Percentiles rank a stretch among this genome's conserved stretches.
Conservation (phyloP, 2,329 filamentous ascomycete genomes). For the Byssochlamys sp. region DNA sequence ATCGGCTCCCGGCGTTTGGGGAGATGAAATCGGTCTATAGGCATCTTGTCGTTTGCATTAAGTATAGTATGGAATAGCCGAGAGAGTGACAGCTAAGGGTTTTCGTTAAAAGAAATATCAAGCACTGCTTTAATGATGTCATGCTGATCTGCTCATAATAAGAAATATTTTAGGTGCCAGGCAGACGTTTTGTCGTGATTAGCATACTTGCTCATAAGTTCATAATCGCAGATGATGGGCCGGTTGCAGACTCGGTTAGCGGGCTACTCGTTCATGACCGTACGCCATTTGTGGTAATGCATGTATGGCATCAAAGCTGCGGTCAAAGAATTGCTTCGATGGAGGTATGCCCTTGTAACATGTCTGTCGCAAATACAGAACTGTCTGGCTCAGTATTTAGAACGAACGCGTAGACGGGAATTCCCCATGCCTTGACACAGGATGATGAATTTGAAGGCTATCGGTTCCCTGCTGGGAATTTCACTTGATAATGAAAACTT, state of each 20-base stretch:
- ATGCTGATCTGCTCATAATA: neutral
- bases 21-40: neutral
- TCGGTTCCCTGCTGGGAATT: conserved; percentile 15
- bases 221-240: too few species aligned
- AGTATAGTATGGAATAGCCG: neutral
- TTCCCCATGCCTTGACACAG: conserved; percentile 19
- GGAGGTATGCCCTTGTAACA: too few species aligned
- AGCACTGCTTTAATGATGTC: neutral
- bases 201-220: too few species aligned
- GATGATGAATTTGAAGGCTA: conserved; percentile 13
- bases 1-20: neutral
- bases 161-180: neutral
- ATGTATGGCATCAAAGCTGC: too few species aligned
- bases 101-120: neutral
- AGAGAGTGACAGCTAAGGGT: too few species aligned
- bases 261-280: too few species aligned
- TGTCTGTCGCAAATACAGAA: neutral
- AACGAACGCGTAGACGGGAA: conserved; percentile 17
- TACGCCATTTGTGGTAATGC: too few species aligned
- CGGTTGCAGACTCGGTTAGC: too few species aligned
- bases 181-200: neutral
- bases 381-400: neutral
- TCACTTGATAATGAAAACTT: conserved; percentile 2
- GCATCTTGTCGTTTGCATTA: neutral
- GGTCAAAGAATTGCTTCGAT: too few species aligned